phyloP scores from a whole-genome alignment of 352 stramenopile species.

The Phytophthora chlamydospora region DNA sequence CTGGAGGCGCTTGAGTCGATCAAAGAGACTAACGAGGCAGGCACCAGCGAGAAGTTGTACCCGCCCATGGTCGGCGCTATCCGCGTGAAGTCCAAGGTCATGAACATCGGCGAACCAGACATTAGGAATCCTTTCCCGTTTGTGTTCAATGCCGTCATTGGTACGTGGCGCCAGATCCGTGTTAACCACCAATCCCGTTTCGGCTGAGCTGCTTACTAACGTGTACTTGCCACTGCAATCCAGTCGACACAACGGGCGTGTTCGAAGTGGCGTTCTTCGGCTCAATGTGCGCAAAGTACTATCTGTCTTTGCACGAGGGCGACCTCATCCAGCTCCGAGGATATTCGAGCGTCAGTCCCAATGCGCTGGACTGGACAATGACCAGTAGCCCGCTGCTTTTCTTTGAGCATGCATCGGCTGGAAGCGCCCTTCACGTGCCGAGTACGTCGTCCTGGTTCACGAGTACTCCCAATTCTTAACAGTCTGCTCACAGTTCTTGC shows the following conservation, averaged over 20 bases:
- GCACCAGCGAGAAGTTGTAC: not conserved
- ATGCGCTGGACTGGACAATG: conserved; percentile 16
- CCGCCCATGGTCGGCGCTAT: conserved; percentile 60
- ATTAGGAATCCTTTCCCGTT: conserved; percentile 65
- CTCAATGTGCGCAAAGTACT: conserved; percentile 67
- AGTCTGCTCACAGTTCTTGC: conserved; percentile 2
- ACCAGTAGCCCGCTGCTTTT: conserved; percentile 30
- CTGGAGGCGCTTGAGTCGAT: conserved; percentile 31
- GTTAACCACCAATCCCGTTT: not conserved
- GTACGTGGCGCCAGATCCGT: conserved; percentile 27
- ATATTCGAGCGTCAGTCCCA: conserved; percentile 35
- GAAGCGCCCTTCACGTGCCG: conserved; percentile 41
- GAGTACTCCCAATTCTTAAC: not conserved
- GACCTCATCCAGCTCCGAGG: conserved; percentile 63
- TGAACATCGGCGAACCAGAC: conserved; percentile 49
- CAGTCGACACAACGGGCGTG: conserved; percentile 50
- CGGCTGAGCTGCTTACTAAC: conserved; percentile 2
- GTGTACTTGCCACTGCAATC: not conserved
- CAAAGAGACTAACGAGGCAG: conserved; percentile 11
- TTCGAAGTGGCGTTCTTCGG: conserved; percentile 75
- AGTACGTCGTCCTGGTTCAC: conserved; percentile 25
- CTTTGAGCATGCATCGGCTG: conserved; percentile 42
- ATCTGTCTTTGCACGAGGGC: conserved; percentile 56
- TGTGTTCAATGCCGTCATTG: conserved; percentile 64
- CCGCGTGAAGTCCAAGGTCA: conserved; percentile 61